Base-by-base conservation (phyloP, 139 green algal genomes). In the Parachlorella kessleri region DNA sequence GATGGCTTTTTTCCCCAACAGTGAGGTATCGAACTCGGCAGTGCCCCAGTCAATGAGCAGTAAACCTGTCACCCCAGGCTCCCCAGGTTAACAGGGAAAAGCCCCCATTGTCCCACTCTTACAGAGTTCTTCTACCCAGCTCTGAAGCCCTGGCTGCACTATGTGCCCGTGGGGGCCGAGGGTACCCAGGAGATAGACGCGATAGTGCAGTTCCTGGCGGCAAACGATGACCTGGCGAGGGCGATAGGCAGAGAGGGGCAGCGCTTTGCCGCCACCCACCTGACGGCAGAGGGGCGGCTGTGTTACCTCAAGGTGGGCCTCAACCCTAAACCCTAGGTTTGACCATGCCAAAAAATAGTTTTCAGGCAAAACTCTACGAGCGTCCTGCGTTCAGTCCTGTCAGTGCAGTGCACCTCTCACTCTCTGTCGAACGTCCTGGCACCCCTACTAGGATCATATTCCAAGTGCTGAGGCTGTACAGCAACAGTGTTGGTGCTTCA, bases 261-360 rank as follows among this genome's bases (percentile, higher is more conserved):
- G 3, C 66, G 66, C 36, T 72, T 72, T 72, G 66, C 66, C 0
- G 35, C 37, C 37, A 48, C 37, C 4, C 66, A 72, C 66, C 66
- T 72, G 1, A 28, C 33, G 24, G 30, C 6, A 21, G 66, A 72
- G 23, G 66, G 66, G 36, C 37, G 66, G 66, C 66, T 36, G 3
- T 72, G 66, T 37, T 72, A 72, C 66, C 32, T 72, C 36, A 72
- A 72, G 36, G 66, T 72, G 66, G 7, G 65, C n/a, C n/a, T n/a
- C n/a, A n/a, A n/a, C n/a, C n/a, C n/a, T n/a, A n/a, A n/a, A n/a
- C n/a, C n/a, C n/a, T n/a, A n/a, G n/a, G n/a, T n/a, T n/a, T n/a
- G n/a, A n/a, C n/a, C n/a, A n/a, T n/a, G n/a, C n/a, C n/a, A n/a
- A n/a, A n/a, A n/a, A n/a, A n/a, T n/a, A n/a, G n/a, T n/a, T n/a